phyloP scores from a whole-genome alignment of 2,329 filamentous ascomycete genomes.

The Botrytis deweyae region DNA sequence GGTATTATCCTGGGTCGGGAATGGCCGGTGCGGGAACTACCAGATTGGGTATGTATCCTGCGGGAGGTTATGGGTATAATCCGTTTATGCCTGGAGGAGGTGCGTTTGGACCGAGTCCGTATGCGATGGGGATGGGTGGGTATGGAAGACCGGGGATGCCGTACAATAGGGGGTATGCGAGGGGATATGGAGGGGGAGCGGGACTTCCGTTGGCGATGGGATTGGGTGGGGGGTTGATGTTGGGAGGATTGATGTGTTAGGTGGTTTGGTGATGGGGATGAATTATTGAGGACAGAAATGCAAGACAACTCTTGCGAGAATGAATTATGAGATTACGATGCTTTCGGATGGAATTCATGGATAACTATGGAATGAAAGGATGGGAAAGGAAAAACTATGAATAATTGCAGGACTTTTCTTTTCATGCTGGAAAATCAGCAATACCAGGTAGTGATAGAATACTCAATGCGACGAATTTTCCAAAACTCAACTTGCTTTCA shows the following conservation, averaged over 20 bases:
- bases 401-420: not conserved
- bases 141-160: constrained; percentile 50
- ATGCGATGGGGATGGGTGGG: constrained; percentile 42
- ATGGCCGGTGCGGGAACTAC: constrained; percentile 29
- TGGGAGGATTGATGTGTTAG: constrained; percentile 45
- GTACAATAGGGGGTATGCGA: constrained; percentile 47
- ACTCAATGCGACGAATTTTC: not conserved
- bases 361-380: not conserved
- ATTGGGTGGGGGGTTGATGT: constrained; percentile 47
- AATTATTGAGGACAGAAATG: not conserved
- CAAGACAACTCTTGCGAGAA: not conserved
- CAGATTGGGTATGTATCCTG: not conserved
- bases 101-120: constrained; percentile 36
- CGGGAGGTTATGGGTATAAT: constrained; percentile 45
- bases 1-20: constrained; percentile 9
- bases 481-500: not conserved
- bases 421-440: no score
- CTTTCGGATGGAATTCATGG: not conserved
- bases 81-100: constrained; percentile 44
- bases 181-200: constrained; percentile 47
- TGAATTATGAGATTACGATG: not conserved
- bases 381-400: not conserved
- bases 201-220: constrained; percentile 48
- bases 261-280: not conserved
- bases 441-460: not conserved